phyloP scores from a whole-genome alignment of 2,329 filamentous ascomycete species.

The Hypoxylon sp. region DNA sequence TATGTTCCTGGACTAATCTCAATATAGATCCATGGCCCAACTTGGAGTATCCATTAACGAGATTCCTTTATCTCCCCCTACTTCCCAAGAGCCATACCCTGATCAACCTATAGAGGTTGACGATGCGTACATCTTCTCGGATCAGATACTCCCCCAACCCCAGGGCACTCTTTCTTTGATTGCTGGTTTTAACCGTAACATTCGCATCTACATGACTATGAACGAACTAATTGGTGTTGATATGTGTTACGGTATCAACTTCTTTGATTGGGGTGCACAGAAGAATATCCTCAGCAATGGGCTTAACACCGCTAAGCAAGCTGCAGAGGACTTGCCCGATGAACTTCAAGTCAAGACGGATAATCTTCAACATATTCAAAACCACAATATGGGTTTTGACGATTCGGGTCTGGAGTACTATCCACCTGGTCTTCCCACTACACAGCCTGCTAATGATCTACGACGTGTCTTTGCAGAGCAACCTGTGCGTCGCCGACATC shows the following conservation, averaged over 20 bases:
- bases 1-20: constrained; percentile 36
- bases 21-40: constrained; percentile 78
- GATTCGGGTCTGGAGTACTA: constrained; percentile 67
- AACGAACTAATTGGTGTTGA: constrained; percentile 84
- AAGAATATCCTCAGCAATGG: constrained; percentile 79
- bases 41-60: constrained; percentile 80
- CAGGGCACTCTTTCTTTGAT: constrained; percentile 77
- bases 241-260: constrained; percentile 83
- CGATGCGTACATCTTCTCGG: constrained; percentile 82
- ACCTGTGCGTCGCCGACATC: constrained; percentile 65
- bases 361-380: constrained; percentile 52
- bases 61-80: constrained; percentile 81
- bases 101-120: constrained; percentile 86
- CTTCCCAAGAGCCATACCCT: constrained; percentile 81
- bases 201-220: constrained; percentile 85
- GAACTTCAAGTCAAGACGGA: constrained; percentile 73
- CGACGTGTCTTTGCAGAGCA: constrained; percentile 65
- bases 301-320: constrained; percentile 77
- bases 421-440: constrained; percentile 64
- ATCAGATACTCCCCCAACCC: constrained; percentile 79
- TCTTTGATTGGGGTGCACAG: constrained; percentile 84
- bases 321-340: constrained; percentile 76
- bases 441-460: constrained; percentile 65
- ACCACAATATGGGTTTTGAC: constrained; percentile 54
- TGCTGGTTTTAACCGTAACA: constrained; percentile 84